Evolutionary conservation across 2,329 filamentous ascomycete genomes (phyloP).

Genomic region (Fusarium longipes): DNA sequence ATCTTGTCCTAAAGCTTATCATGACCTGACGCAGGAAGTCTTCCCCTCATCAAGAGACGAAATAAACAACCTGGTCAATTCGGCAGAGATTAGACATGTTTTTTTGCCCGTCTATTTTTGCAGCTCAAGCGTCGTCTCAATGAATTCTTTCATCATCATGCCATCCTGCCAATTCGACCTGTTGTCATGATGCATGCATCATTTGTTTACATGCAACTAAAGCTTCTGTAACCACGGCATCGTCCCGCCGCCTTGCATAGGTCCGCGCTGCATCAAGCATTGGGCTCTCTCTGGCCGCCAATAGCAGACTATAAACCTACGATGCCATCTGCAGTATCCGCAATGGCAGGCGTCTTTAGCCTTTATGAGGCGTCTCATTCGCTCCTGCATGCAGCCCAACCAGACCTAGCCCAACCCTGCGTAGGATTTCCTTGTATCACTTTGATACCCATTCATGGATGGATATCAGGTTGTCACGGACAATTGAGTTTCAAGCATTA

Average conservation of each 20-base stretch:
- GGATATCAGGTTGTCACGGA: slow-evolving; percentile 21
- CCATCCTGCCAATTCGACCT: slow-evolving; percentile 11
- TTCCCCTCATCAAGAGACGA: not conserved
- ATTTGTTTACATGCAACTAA: slow-evolving; percentile 45
- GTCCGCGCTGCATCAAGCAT: slow-evolving; percentile 34
- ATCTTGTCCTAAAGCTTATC: not conserved
- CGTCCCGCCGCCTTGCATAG: slow-evolving; percentile 34
- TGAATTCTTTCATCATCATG: not conserved
- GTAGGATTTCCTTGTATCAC: not conserved
- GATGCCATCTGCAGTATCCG: slow-evolving; percentile 23
- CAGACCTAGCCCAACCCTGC: not conserved
- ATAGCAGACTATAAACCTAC: slow-evolving; percentile 28
- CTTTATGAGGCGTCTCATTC: slow-evolving; percentile 13
- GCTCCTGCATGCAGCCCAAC: slow-evolving; percentile 17
- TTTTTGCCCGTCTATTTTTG: not conserved
- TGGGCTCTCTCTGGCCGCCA: slow-evolving; percentile 32
- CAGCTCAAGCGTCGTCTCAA: no score
- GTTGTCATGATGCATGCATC: slow-evolving; percentile 40
- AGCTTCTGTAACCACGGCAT: slow-evolving; percentile 45
- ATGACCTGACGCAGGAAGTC: not conserved
- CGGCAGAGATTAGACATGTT: not conserved
- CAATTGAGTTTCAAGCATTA: slow-evolving; percentile 1
- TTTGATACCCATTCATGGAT: not conserved
- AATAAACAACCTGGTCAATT: not conserved
- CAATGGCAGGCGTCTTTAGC: slow-evolving; percentile 14